Conservation (phyloP, 2,329 filamentous ascomycete genomes). For the Tolypocladium ophioglossoides region DNA sequence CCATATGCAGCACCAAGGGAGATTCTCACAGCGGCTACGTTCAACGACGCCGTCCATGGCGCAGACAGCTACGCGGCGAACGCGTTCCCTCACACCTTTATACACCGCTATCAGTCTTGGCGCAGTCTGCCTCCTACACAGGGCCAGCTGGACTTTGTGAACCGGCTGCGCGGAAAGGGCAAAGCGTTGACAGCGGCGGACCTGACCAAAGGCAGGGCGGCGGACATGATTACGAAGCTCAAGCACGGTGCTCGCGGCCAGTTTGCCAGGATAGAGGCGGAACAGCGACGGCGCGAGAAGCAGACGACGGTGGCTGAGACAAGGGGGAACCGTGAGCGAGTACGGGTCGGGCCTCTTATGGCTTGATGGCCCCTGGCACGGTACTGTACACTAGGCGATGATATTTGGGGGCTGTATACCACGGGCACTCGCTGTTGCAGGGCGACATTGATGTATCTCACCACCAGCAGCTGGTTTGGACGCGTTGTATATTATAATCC, state of each 20-base stretch:
- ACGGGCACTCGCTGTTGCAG: neutral
- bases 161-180: slow-evolving; percentile 46
- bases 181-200: slow-evolving; percentile 42
- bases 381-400: neutral
- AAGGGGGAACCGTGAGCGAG: slow-evolving; percentile 35
- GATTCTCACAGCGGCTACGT: slow-evolving; percentile 53
- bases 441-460: neutral
- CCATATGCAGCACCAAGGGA: slow-evolving; percentile 60
- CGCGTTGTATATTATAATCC: too few relatives aligned
- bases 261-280: slow-evolving; percentile 42
- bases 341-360: slow-evolving; percentile 43
- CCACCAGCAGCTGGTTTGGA: neutral
- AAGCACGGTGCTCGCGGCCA: slow-evolving; percentile 67
- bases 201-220: slow-evolving; percentile 69
- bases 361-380: slow-evolving; percentile 6
- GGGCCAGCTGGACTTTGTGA: slow-evolving; percentile 58
- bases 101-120: slow-evolving; percentile 59
- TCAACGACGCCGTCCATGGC: slow-evolving; percentile 69
- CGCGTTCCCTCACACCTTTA: slow-evolving; percentile 56
- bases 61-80: slow-evolving; percentile 70
- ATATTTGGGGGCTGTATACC: neutral
- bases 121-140: slow-evolving; percentile 53
- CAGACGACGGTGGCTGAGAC: slow-evolving; percentile 25
- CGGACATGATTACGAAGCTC: slow-evolving; percentile 87
- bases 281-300: slow-evolving; percentile 38